Evolutionary conservation across 768 basidiomycete species (phyloP).

Genomic region (Tylopilus balloui): DNA sequence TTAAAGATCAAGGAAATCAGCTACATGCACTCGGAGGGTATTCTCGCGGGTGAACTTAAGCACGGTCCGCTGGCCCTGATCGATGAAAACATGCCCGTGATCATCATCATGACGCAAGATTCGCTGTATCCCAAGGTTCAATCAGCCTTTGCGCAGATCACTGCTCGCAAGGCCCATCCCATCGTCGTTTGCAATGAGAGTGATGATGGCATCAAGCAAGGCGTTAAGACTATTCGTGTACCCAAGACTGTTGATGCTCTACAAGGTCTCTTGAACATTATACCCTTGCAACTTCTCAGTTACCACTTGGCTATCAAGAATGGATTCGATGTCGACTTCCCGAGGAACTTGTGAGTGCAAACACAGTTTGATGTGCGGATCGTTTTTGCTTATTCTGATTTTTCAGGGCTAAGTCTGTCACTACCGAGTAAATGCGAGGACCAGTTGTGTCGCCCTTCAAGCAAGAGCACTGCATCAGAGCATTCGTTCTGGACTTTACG

Average conservation of each 20-base stretch:
- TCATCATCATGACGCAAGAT: conserved; percentile 99
- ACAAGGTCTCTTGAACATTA: conserved; percentile 94
- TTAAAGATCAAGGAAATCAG: conserved; percentile 99
- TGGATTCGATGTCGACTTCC: conserved; percentile 98
- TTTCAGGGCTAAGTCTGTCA: conserved; percentile 70
- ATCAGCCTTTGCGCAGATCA: conserved; percentile 93
- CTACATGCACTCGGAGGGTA: conserved; percentile 64
- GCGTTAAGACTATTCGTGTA: conserved; percentile 86
- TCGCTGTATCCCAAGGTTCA: conserved; percentile 98
- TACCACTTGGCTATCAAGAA: conserved; percentile 96
- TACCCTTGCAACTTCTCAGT: conserved; percentile 91
- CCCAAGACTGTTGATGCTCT: conserved; percentile 92
- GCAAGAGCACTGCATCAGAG: not conserved
- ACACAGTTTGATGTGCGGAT: conserved; percentile 1
- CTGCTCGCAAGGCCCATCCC: conserved; percentile 92
- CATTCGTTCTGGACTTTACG: conserved; percentile 15
- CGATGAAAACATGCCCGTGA: conserved; percentile 98
- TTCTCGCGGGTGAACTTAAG: conserved; percentile 97
- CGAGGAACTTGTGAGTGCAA: conserved; percentile 78
- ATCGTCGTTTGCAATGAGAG: conserved; percentile 95
- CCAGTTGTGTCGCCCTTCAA: not conserved
- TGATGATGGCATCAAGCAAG: conserved; percentile 71
- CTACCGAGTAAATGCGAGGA: conserved; percentile 50
- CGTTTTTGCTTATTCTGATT: conserved; percentile 9
- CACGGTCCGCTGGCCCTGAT: conserved; percentile 97